Percentiles rank a stretch among this genome's conserved stretches.
Conservation (phyloP, 176 grass and related monocot species). For the Oryza nivara region DNA sequence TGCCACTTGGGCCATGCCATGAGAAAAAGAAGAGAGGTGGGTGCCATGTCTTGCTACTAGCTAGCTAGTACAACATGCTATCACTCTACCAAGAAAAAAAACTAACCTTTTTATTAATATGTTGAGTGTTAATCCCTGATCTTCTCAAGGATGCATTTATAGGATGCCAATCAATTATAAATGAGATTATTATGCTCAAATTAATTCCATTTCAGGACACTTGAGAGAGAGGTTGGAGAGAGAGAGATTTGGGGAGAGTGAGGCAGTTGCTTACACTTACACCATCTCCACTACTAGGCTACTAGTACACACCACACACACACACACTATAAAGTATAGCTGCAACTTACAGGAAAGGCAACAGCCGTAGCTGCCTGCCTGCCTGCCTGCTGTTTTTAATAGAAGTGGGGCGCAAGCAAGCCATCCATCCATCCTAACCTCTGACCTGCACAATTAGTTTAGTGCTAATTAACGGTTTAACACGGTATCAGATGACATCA, state of each 20-base stretch:
- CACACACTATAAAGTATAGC: constrained; percentile 38
- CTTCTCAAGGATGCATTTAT: constrained; percentile 6
- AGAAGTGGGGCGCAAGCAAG: constrained; percentile 44
- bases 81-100: neutral
- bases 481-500: constrained; percentile 37
- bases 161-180: neutral
- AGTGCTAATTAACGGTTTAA: constrained; percentile 36
- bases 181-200: constrained; percentile 29
- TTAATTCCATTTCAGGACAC: constrained; percentile 44
- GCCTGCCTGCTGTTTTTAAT: constrained; percentile 30
- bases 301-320: constrained; percentile 41
- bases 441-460: constrained; percentile 28
- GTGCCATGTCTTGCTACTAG: constrained; percentile 38
- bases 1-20: constrained; percentile 31
- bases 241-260: constrained; percentile 23
- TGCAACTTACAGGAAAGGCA: constrained; percentile 61
- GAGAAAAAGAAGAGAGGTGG: constrained; percentile 27
- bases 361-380: constrained; percentile 35
- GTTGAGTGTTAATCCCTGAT: constrained; percentile 16
- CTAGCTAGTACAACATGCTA: neutral
- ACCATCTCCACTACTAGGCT: constrained; percentile 60
- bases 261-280: constrained; percentile 58
- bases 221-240: constrained; percentile 10
- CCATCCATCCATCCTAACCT: constrained; percentile 40
- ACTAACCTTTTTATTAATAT: neutral